Evolutionary conservation across 257 asterid genomes (phyloP).

Genomic region (Striga asiatica): DNA sequence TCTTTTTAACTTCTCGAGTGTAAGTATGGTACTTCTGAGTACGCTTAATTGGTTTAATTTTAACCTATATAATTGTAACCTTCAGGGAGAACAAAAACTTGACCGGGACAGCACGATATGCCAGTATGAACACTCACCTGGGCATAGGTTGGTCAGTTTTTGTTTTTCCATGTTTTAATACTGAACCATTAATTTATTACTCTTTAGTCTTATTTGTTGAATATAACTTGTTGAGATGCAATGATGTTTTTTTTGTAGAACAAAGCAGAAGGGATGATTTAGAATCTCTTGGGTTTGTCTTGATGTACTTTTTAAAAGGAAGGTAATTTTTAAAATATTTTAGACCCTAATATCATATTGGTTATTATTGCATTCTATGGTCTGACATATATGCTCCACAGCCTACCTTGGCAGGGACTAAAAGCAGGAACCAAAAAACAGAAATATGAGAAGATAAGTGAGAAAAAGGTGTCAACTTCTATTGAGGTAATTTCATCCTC

Average conservation of each 20-base stretch:
- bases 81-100: slow-evolving; percentile 92
- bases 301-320: slow-evolving; percentile 92
- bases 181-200: slow-evolving; percentile 9
- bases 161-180: slow-evolving; percentile 7
- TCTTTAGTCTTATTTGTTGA: neutral
- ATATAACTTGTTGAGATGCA: slow-evolving; percentile 9
- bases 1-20: neutral
- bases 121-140: slow-evolving; percentile 97
- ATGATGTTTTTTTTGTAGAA: slow-evolving; percentile 29
- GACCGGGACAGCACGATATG: slow-evolving; percentile 98
- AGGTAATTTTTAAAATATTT: slow-evolving; percentile 34
- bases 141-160: slow-evolving; percentile 62
- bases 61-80: slow-evolving; percentile 2
- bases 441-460: slow-evolving; percentile 90
- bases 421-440: slow-evolving; percentile 97
- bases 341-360: slow-evolving; percentile 15
- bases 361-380: slow-evolving; percentile 21
- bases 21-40: neutral
- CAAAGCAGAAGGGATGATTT: slow-evolving; percentile 99
- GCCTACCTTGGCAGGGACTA: slow-evolving; percentile 97
- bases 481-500: slow-evolving; percentile 55
- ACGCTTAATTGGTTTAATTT: slow-evolving; percentile 3
- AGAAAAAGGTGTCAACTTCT: slow-evolving; percentile 89
- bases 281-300: slow-evolving; percentile 96
- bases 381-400: slow-evolving; percentile 34